phyloP scores from a whole-genome alignment of 345 rosid genomes.

The Eucalyptus lansdowneana region DNA sequence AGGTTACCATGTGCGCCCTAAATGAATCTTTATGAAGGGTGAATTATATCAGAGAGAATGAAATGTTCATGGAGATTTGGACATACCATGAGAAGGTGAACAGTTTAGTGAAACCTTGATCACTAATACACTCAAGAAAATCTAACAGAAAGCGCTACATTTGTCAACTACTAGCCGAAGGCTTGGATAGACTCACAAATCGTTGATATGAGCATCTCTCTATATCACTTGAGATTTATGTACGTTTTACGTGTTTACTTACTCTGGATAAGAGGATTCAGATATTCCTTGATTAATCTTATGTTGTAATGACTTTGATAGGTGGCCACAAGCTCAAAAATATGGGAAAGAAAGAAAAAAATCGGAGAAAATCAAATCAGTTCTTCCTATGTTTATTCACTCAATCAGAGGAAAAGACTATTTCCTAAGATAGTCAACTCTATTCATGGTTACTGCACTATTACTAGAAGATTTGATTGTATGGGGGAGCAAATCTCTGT shows the following conservation, averaged over 20 bases:
- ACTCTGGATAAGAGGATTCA: background rate
- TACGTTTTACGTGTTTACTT: background rate
- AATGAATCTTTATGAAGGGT: background rate
- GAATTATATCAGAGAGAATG: background rate
- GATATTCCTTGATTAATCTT: background rate
- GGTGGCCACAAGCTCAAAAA: background rate
- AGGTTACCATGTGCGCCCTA: too few species aligned
- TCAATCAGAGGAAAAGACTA: background rate
- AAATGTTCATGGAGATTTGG: background rate
- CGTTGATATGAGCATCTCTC: background rate
- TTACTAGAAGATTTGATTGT: background rate
- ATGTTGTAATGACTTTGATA: too few species aligned
- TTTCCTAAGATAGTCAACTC: background rate
- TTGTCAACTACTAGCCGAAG: background rate
- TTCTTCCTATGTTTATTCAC: background rate
- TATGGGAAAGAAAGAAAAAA: background rate
- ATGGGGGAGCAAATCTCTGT: background rate
- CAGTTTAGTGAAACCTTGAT: background rate
- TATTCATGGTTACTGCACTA: background rate
- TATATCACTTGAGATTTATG: background rate
- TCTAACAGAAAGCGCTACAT: background rate
- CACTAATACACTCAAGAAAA: background rate
- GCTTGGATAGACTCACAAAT: background rate
- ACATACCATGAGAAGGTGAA: background rate
- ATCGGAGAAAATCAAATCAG: background rate